These are phyloP conservation scores for Silene latifolia DNA, from an alignment of 148 eudicot genomes.

Conservation along the genomic window DNA sequence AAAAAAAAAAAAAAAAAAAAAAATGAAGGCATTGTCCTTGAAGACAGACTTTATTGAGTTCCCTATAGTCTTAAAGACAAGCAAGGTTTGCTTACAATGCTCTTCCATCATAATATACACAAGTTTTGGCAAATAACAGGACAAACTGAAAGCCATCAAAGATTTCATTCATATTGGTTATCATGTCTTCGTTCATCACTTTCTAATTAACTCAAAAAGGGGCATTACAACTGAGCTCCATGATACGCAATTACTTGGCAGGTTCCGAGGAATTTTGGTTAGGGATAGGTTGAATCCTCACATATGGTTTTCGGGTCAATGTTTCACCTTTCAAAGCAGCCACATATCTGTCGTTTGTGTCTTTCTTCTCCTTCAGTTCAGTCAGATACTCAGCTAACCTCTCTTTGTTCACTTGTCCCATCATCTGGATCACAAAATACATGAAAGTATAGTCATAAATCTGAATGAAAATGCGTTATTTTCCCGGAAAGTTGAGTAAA, in stretches of 20 bases:
- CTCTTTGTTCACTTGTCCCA: slow-evolving; percentile 81
- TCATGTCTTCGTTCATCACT: background rate
- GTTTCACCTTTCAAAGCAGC: slow-evolving; percentile 95
- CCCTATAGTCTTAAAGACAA: too few species aligned
- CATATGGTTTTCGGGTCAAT: slow-evolving; percentile 74
- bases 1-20: too few species aligned
- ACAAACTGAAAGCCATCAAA: background rate
- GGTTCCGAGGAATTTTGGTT: slow-evolving; percentile 30
- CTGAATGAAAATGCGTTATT: too few species aligned
- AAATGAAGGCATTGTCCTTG: too few species aligned
- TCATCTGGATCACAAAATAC: slow-evolving; percentile 56
- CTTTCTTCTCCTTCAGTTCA: slow-evolving; percentile 86
- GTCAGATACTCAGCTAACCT: slow-evolving; percentile 82
- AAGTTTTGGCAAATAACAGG: background rate
- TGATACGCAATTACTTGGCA: slow-evolving; percentile 28
- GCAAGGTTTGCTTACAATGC: too few species aligned
- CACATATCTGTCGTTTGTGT: slow-evolving; percentile 84
- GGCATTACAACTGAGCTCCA: background rate
- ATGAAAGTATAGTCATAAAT: slow-evolving; percentile 3
- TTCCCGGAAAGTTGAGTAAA: too few species aligned
- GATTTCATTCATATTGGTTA: background rate
- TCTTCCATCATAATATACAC: background rate
- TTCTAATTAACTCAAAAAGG: background rate
- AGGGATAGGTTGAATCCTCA: slow-evolving; percentile 65
- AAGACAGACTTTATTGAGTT: too few species aligned